These are phyloP conservation scores for Tylopilus balloui DNA, from an alignment of 768 basidiomycete species.

Conservation along the genomic window DNA sequence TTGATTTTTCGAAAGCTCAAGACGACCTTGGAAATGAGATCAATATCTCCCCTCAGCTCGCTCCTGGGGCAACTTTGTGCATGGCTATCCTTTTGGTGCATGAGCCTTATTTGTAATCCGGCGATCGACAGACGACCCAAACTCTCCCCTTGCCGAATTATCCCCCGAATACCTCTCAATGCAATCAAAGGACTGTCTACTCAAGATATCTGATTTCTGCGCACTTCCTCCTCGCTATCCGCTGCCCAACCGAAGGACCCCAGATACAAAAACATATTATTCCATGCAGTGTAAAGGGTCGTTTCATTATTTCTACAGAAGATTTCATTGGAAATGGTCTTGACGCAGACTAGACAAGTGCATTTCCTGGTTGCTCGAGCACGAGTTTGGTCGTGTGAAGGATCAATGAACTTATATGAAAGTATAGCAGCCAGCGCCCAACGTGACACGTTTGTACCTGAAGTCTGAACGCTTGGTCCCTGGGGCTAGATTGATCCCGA, in stretches of 20 bases:
- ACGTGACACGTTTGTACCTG: background rate
- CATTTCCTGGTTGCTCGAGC: background rate
- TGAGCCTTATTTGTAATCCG: background rate
- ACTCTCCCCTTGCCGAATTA: conserved; percentile 21
- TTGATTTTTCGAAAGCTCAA: conserved; percentile 20
- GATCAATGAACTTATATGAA: background rate
- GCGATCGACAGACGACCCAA: conserved; percentile 17
- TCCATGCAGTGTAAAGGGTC: background rate
- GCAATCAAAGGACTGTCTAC: conserved; percentile 10
- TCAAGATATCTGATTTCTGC: conserved; percentile 5
- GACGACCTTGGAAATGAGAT: conserved; percentile 24
- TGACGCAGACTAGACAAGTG: conserved; percentile 8
- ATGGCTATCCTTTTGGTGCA: background rate
- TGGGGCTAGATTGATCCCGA: background rate
- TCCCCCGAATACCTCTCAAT: conserved; percentile 12
- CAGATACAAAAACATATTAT: background rate
- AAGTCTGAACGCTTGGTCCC: background rate
- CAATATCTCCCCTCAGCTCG: conserved; percentile 23
- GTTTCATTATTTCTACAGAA: background rate
- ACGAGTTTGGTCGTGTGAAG: background rate
- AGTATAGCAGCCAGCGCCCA: background rate
- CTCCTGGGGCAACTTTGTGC: conserved; percentile 16
- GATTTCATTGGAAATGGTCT: background rate
- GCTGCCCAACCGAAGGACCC: background rate
- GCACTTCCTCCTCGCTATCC: background rate